phyloP scores from a whole-genome alignment of 495 filamentous ascomycete genomes.

The Neurospora sp. region DNA sequence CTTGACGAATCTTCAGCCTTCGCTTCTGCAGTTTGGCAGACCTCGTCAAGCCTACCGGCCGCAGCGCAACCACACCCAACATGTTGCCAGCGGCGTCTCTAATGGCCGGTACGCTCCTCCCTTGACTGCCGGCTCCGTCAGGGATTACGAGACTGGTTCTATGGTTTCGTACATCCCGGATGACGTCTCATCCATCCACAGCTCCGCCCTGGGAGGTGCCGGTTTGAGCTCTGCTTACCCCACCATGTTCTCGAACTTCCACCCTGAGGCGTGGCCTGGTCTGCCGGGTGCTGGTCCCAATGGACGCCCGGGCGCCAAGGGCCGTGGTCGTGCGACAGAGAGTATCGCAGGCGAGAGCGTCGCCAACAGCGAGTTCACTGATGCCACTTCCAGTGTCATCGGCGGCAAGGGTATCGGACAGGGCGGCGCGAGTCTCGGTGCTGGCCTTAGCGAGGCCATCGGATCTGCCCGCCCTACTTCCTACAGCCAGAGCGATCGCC shows the following conservation, averaged over 20 bases:
- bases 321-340: slow-evolving; percentile 52
- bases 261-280: slow-evolving; percentile 77
- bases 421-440: slow-evolving; percentile 68
- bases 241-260: slow-evolving; percentile 90
- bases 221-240: slow-evolving; percentile 73
- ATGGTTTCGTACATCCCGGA: slow-evolving; percentile 92
- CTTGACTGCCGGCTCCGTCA: slow-evolving; percentile 38
- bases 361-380: slow-evolving; percentile 77
- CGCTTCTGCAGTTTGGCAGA: slow-evolving; percentile 86
- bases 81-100: slow-evolving; percentile 66
- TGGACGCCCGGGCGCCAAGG: slow-evolving; percentile 37
- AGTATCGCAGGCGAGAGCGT: slow-evolving; percentile 87
- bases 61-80: slow-evolving; percentile 51
- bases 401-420: slow-evolving; percentile 58
- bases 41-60: slow-evolving; percentile 89
- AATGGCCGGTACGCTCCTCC: slow-evolving; percentile 31
- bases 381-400: slow-evolving; percentile 65
- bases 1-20: slow-evolving; percentile 90
- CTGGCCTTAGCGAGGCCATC: slow-evolving; percentile 62
- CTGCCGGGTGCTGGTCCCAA: slow-evolving; percentile 58
- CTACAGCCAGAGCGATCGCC: slow-evolving; percentile 44
- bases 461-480: slow-evolving; percentile 31
- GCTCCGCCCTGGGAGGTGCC: slow-evolving; percentile 78
- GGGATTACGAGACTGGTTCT: slow-evolving; percentile 80
- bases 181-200: slow-evolving; percentile 92